These are phyloP conservation scores for Scutellaria baicalensis DNA, from an alignment of 257 asterid genomes.

Conservation along the genomic window DNA sequence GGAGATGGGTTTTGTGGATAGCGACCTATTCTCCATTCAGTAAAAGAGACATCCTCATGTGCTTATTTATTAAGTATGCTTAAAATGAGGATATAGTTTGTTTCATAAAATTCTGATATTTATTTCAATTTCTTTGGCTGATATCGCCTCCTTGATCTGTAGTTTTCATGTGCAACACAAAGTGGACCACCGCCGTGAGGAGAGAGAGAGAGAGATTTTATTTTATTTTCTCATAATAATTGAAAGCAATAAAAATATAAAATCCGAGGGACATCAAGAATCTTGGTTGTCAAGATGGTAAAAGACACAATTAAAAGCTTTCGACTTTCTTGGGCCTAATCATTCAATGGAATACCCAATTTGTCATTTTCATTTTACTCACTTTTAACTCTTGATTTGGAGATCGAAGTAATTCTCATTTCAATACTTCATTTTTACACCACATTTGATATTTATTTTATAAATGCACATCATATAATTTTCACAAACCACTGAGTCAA, in stretches of 20 bases:
- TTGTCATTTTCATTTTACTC: not conserved
- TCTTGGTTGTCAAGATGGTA: constrained; percentile 14
- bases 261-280: constrained; percentile 9
- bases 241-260: too few species aligned
- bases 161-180: constrained; percentile 1
- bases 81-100: constrained; percentile 2
- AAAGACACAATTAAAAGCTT: constrained; percentile 10
- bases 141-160: constrained; percentile 1
- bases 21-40: not conserved
- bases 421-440: too few species aligned
- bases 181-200: constrained; percentile 5
- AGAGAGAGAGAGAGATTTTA: not conserved
- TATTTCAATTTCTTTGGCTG: not conserved
- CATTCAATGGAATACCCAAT: not conserved
- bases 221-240: not conserved
- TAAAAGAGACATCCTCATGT: constrained; percentile 15
- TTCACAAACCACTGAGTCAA: too few species aligned
- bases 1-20: not conserved
- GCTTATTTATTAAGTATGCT: constrained; percentile 18
- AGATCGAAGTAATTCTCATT: too few species aligned
- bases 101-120: not conserved
- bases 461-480: too few species aligned
- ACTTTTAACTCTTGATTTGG: not conserved
- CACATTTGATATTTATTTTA: too few species aligned
- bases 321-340: constrained; percentile 4